These are phyloP conservation scores for Medicago ruthenica DNA, from an alignment of 306 rosid species.

Conservation along the genomic window DNA sequence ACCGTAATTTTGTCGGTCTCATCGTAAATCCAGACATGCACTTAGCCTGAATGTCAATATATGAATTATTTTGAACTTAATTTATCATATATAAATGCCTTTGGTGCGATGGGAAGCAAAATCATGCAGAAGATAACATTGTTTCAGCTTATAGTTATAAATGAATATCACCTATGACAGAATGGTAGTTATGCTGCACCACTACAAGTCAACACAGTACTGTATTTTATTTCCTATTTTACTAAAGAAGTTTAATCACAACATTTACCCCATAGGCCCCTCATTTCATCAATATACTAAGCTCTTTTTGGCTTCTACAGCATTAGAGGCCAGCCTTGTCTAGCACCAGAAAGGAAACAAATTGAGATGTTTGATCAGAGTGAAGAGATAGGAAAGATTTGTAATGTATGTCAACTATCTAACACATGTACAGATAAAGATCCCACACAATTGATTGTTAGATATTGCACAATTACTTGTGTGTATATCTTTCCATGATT, in stretches of 20 bases:
- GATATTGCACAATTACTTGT: too few species aligned
- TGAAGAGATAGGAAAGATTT: background rate
- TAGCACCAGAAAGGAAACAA: constrained; percentile 36
- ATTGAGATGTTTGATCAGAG: background rate
- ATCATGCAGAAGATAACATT: too few species aligned
- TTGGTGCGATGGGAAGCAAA: constrained; percentile 9
- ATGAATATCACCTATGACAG: constrained; percentile 42
- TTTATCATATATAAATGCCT: constrained; percentile 1
- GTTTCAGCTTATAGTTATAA: constrained; percentile 12
- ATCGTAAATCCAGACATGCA: too few species aligned
- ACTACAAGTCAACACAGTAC: constrained; percentile 29
- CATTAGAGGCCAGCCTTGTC: constrained; percentile 28
- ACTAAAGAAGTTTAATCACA: constrained; percentile 22
- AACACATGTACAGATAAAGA: constrained; percentile 9
- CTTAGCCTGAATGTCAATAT: too few species aligned
- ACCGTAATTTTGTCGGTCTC: too few species aligned
- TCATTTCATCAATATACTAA: constrained; percentile 35
- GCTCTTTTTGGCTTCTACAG: constrained; percentile 18
- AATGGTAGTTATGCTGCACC: constrained; percentile 29
- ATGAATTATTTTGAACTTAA: background rate
- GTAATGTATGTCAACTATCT: constrained; percentile 14
- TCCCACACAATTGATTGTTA: too few species aligned
- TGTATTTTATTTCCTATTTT: constrained; percentile 16
- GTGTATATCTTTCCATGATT: too few species aligned
- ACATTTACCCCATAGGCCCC: constrained; percentile 34